Conservation (phyloP, 1,139 yeast genomes). For the Geotrichum klebahnii region DNA sequence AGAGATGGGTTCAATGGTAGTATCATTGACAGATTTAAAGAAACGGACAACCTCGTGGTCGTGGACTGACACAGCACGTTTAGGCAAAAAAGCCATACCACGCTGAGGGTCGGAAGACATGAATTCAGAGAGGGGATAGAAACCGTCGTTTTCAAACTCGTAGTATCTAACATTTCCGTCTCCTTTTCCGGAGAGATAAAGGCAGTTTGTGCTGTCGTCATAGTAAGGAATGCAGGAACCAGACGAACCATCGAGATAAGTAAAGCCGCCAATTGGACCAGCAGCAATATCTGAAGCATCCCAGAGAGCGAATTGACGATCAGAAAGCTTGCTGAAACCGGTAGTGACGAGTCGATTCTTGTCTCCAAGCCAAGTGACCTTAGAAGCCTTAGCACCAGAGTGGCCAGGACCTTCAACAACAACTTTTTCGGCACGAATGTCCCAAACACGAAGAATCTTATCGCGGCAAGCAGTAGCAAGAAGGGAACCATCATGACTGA, state of each 20-base stretch:
- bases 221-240: conserved; percentile 90
- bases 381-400: conserved; percentile 83
- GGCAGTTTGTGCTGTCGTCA: conserved; percentile 73
- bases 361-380: conserved; percentile 87
- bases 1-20: conserved; percentile 79
- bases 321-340: conserved; percentile 90
- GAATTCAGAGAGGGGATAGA: conserved; percentile 78
- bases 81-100: conserved; percentile 89
- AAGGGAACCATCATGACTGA: conserved; percentile 81
- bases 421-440: conserved; percentile 67
- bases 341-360: conserved; percentile 83
- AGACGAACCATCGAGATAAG: conserved; percentile 80
- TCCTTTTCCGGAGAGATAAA: conserved; percentile 94
- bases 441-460: conserved; percentile 87
- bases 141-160: conserved; percentile 72
- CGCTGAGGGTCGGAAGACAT: conserved; percentile 90
- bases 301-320: conserved; percentile 95
- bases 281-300: conserved; percentile 64
- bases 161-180: conserved; percentile 95
- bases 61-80: conserved; percentile 67
- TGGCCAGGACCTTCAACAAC: conserved; percentile 86
- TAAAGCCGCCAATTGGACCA: conserved; percentile 88
- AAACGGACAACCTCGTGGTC: conserved; percentile 80
- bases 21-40: conserved; percentile 81
- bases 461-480: conserved; percentile 92